Conservation (phyloP, 768 basidiomycete genomes). For the Lactifluus hygrophoroides region DNA sequence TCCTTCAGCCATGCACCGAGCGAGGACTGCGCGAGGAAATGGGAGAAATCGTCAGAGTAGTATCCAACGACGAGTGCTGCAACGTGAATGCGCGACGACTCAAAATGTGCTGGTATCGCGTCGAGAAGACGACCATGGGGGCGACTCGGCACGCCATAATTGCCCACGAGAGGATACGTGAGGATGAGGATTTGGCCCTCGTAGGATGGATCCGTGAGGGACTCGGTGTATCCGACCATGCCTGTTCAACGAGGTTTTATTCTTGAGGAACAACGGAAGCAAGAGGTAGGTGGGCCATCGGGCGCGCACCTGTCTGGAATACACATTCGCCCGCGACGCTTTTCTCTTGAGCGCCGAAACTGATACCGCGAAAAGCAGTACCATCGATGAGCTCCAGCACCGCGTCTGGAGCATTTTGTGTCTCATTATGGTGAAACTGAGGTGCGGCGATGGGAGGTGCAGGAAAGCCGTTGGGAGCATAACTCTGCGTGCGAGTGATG, state of each 20-base stretch:
- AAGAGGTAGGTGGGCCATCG: background rate
- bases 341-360: slow-evolving; percentile 87
- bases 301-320: slow-evolving; percentile 87
- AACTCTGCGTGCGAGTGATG: slow-evolving; percentile 40
- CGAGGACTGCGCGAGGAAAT: slow-evolving; percentile 85
- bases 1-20: slow-evolving; percentile 92
- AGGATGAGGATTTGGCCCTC: slow-evolving; percentile 96
- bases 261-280: slow-evolving; percentile 9
- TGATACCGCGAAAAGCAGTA: slow-evolving; percentile 77
- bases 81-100: slow-evolving; percentile 91
- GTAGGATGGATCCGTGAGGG: slow-evolving; percentile 96
- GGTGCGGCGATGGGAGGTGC: slow-evolving; percentile 31
- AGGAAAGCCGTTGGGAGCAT: slow-evolving; percentile 29
- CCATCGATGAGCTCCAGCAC: slow-evolving; percentile 90
- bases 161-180: slow-evolving; percentile 94
- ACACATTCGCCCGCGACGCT: slow-evolving; percentile 97
- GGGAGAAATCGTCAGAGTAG: slow-evolving; percentile 91
- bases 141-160: slow-evolving; percentile 91
- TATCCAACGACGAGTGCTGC: slow-evolving; percentile 87
- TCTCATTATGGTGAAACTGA: slow-evolving; percentile 20
- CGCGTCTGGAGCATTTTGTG: slow-evolving; percentile 37
- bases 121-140: slow-evolving; percentile 36
- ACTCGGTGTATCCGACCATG: slow-evolving; percentile 99
- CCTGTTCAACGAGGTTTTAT: slow-evolving; percentile 44
- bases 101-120: slow-evolving; percentile 68